Conservation (phyloP, 78 protist genomes). For the Dictyostelium purpureum region DNA sequence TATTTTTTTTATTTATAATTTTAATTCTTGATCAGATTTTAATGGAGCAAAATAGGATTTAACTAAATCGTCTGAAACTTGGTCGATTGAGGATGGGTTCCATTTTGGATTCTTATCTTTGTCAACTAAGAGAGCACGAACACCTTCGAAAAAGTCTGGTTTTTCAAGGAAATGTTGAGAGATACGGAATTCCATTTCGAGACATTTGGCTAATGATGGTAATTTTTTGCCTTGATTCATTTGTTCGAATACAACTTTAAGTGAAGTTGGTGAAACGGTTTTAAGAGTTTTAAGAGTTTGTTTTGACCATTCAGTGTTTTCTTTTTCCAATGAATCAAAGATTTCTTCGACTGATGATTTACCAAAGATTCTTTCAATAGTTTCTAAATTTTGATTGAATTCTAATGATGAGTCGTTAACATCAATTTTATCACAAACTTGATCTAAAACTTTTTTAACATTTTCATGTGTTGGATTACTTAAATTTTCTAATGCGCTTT, state of each 20-base stretch:
- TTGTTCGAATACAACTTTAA: conserved; percentile 68
- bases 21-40: conserved; percentile 10
- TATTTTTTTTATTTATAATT: neutral
- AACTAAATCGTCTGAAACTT: conserved; percentile 42
- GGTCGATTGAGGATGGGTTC: conserved; percentile 31
- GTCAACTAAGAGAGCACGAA: conserved; percentile 79
- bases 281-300: conserved; percentile 4
- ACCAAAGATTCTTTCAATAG: conserved; percentile 20
- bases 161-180: conserved; percentile 38
- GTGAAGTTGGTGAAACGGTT: conserved; percentile 50
- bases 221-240: conserved; percentile 30
- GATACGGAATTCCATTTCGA: conserved; percentile 75
- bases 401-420: neutral
- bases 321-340: neutral
- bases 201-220: conserved; percentile 22
- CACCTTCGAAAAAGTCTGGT: conserved; percentile 77
- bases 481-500: neutral
- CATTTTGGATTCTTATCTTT: conserved; percentile 85
- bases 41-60: conserved; percentile 62
- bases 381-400: neutral
- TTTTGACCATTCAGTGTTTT: conserved; percentile 44
- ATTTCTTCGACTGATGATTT: conserved; percentile 37
- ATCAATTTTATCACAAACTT: neutral
- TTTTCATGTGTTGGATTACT: neutral
- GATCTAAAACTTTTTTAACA: neutral